Percentiles rank a stretch among this genome's conserved stretches.
phyloP scores from a whole-genome alignment of 192 early-diverging fungal genomes.

The Endogone sp. region DNA sequence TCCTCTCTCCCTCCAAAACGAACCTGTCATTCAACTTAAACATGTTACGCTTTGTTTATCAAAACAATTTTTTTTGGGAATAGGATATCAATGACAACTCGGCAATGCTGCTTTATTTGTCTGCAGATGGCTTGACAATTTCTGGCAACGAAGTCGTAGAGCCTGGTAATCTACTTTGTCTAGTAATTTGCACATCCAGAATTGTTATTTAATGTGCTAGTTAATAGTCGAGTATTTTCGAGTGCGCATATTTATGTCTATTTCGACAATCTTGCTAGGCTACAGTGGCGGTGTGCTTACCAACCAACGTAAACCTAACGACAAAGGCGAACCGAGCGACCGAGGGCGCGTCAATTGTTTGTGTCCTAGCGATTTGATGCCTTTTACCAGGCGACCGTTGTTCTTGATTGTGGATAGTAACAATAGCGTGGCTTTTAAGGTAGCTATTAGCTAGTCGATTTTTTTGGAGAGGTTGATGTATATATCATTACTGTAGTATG shows the following conservation, averaged over 20 bases:
- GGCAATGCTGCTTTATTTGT: constrained; percentile 85
- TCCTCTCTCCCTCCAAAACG: not conserved
- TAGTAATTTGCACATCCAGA: too few species aligned
- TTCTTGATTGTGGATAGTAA: constrained; percentile 93
- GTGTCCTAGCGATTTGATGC: constrained; percentile 87
- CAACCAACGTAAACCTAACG: constrained; percentile 53
- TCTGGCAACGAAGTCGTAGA: not conserved
- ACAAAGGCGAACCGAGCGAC: constrained; percentile 45
- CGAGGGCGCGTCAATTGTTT: constrained; percentile 64
- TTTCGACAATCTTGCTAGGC: too few species aligned
- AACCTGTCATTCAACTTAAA: not conserved
- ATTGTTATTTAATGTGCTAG: too few species aligned
- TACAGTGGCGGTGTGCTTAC: constrained; percentile 79
- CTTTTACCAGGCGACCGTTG: constrained; percentile 92
- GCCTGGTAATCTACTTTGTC: too few species aligned
- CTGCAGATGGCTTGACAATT: constrained; percentile 83
- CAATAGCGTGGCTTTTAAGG: constrained; percentile 82
- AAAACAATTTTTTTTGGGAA: not conserved
- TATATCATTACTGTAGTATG: not conserved
- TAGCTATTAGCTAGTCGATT: constrained; percentile 25
- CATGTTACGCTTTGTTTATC: not conserved
- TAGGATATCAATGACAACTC: constrained; percentile 85
- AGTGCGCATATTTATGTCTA: too few species aligned
- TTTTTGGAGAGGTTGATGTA: not conserved
- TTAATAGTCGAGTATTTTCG: too few species aligned